Base-by-base conservation (phyloP, 2,329 filamentous ascomycete genomes). In the Penicillium sclerotigenum region DNA sequence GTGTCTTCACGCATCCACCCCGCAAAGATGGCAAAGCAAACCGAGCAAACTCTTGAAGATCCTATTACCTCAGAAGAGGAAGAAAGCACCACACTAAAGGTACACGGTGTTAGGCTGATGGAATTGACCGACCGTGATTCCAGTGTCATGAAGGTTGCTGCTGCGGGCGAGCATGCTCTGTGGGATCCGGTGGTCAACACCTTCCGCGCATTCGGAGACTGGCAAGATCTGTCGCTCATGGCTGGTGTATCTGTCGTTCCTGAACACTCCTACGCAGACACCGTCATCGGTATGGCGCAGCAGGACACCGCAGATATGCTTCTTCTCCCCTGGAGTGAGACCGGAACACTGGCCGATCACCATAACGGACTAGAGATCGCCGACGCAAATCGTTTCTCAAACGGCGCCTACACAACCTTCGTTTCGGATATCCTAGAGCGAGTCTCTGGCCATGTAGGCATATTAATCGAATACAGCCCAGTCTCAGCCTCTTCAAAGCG, bases 81-180 rank as follows among this genome's bases (percentile, higher is more conserved):
- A 20, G 59, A 67, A 53, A 51, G 59, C 49, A 36, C 59, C 9
- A 81, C 84, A 1, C 80, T 93, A 1, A 83, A 89, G 67, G 87
- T 91, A 0, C 90, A 96, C 65, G 93, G 91, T 31, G 77, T 96
- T n/a, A 88, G 92, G 14, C 82, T 97, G 16, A 76, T 95, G 47
- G 90, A 95, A 68, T 83, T 97, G 13, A 95, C 90, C 0, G 92
- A 97, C 65, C 91, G 93, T 81, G 89, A 90, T 40, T 97, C 93
- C 0, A 92, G 91, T 18, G 93, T 97, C 65, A 97, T 97, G 93
- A 88, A 90, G 65, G 90, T 96, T 11, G 87, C 91, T 0, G 91
- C 95, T 68, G 81, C 87, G 3, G 88, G 91, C 37, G 90, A 94
- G 47, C 83, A 86, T 58, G 83, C 83, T 26, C 80, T 83, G 7